Evolutionary conservation across 2,329 filamentous ascomycete genomes (phyloP).

Genomic region (Microcyclosporella mali): DNA sequence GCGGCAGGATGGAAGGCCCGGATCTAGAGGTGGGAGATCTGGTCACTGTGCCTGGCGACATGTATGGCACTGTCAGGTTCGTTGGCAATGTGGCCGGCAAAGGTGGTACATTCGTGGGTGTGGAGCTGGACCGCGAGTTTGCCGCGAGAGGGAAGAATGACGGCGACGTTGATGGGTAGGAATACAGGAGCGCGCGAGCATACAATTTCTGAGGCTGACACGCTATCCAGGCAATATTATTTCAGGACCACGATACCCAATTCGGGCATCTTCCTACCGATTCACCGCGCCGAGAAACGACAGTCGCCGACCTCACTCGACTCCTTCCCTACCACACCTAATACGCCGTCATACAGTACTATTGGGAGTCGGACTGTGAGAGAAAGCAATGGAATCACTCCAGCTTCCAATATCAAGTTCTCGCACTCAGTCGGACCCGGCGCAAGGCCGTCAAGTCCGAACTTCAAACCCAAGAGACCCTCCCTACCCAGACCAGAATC

Average conservation of each 20-base stretch:
- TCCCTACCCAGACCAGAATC: conserved; percentile 87
- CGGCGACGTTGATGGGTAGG: conserved; percentile 87
- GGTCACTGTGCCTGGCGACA: conserved; percentile 88
- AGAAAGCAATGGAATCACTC: conserved; percentile 49
- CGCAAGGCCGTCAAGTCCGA: conserved; percentile 61
- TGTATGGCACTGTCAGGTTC: conserved; percentile 86
- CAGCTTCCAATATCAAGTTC: conserved; percentile 60
- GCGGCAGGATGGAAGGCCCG: conserved; percentile 40
- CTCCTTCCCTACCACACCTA: conserved; percentile 61
- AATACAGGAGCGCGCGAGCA: neutral
- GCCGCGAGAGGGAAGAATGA: conserved; percentile 85
- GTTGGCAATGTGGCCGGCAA: conserved; percentile 82
- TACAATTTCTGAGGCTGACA: conserved; percentile 2
- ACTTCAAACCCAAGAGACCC: conserved; percentile 63
- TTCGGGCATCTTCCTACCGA: conserved; percentile 87
- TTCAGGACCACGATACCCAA: conserved; percentile 73
- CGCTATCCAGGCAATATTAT: conserved; percentile 46
- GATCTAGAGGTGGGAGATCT: conserved; percentile 69
- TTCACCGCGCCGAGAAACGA: conserved; percentile 70
- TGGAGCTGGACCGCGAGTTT: conserved; percentile 79
- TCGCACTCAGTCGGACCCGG: conserved; percentile 80
- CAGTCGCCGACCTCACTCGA: conserved; percentile 51
- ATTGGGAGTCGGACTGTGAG: conserved; percentile 29
- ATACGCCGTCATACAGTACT: conserved; percentile 56
- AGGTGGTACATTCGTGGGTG: conserved; percentile 83